phyloP scores from a whole-genome alignment of 371 early-diverging fungal genomes.

The Mortierella polycephala region DNA sequence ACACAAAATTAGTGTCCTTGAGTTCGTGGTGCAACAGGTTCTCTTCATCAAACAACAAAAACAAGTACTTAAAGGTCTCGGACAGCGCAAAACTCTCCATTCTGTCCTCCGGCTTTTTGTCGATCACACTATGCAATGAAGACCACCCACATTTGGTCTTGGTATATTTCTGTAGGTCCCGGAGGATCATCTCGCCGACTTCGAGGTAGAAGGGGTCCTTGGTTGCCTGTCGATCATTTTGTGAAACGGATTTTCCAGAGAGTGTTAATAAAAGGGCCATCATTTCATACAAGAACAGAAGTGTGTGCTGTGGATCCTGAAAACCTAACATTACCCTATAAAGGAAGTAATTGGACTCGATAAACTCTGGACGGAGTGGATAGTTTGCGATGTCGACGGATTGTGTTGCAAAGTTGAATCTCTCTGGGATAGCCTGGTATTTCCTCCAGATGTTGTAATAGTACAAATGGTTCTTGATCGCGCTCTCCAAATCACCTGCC shows the following conservation, averaged over 20 bases:
- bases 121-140: constrained; percentile 72
- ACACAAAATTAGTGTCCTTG: constrained; percentile 81
- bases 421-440: constrained; percentile 88
- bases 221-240: constrained; percentile 70
- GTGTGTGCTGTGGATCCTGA: background rate
- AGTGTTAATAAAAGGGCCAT: no score
- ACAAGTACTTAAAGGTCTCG: constrained; percentile 95
- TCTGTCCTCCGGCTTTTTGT: constrained; percentile 77
- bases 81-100: constrained; percentile 97
- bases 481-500: constrained; percentile 86
- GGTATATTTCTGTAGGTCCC: constrained; percentile 79
- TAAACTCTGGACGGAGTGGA: constrained; percentile 93
- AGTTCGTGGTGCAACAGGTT: constrained; percentile 19
- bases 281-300: background rate
- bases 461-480: constrained; percentile 82
- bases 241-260: no score
- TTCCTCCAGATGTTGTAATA: constrained; percentile 88
- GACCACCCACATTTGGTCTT: constrained; percentile 91
- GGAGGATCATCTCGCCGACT: constrained; percentile 87
- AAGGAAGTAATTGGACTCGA: constrained; percentile 93
- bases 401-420: constrained; percentile 78
- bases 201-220: constrained; percentile 89
- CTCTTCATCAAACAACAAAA: constrained; percentile 81
- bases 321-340: constrained; percentile 66
- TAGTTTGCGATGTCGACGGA: constrained; percentile 76